Evolutionary conservation across 768 basidiomycete species (phyloP).

Genomic region (Russula compacta): DNA sequence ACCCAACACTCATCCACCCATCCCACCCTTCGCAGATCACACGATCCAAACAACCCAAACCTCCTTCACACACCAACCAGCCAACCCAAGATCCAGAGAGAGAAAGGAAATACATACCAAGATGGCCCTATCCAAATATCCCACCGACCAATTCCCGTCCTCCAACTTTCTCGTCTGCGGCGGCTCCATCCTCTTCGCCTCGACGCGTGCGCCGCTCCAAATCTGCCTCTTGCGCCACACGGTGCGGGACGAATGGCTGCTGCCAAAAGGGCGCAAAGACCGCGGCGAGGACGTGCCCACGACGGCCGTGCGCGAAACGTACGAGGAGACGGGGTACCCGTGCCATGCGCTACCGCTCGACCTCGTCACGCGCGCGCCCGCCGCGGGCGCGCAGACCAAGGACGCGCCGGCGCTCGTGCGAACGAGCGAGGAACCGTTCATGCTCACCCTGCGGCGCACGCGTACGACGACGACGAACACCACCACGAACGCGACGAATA

Average conservation of each 20-base stretch:
- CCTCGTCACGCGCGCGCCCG: conserved; percentile 49
- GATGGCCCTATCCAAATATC: conserved; percentile 4
- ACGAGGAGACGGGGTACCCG: conserved; percentile 54
- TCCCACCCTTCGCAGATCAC: neutral
- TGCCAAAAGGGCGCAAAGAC: conserved; percentile 60
- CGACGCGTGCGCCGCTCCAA: conserved; percentile 18
- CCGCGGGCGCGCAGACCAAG: conserved; percentile 33
- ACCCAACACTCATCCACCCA: neutral
- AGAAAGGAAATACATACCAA: neutral
- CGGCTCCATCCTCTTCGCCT: conserved; percentile 25
- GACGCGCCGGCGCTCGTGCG: conserved; percentile 23
- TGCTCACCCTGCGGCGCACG: conserved; percentile 27
- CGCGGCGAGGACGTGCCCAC: conserved; percentile 40
- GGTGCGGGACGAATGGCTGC: conserved; percentile 29
- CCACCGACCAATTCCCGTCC: conserved; percentile 9
- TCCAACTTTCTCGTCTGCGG: conserved; percentile 25
- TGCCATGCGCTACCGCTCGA: conserved; percentile 41
- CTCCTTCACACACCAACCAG: neutral
- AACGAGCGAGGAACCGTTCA: conserved; percentile 29
- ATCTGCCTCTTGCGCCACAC: conserved; percentile 28
- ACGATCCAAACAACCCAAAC: neutral
- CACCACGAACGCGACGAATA: too few relatives aligned
- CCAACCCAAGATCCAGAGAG: neutral
- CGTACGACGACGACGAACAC: too few relatives aligned
- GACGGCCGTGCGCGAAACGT: conserved; percentile 52